Conservation (phyloP, 2,329 filamentous ascomycete genomes). For the Colletotrichum sp. region DNA sequence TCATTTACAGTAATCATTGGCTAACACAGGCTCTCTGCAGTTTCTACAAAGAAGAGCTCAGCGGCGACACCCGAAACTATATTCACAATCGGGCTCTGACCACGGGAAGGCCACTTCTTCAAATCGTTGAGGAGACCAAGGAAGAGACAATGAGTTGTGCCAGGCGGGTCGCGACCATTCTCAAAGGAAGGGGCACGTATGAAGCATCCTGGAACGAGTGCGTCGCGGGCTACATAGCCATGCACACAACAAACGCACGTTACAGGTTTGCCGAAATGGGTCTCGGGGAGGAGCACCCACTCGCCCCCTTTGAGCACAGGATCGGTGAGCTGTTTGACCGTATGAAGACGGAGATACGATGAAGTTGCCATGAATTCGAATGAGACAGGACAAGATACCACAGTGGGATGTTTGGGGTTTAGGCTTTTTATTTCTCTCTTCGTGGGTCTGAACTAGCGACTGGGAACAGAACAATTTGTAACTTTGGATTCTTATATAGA, state of each 20-base stretch:
- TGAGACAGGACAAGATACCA: background rate
- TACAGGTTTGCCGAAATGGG: slow-evolving; percentile 24
- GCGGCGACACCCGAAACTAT: slow-evolving; percentile 23
- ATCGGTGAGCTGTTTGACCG: slow-evolving; percentile 21
- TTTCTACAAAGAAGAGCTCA: slow-evolving; percentile 26
- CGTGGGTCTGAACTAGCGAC: background rate
- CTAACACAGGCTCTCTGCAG: slow-evolving; percentile 2
- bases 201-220: slow-evolving; percentile 21
- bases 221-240: slow-evolving; percentile 23
- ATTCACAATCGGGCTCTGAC: slow-evolving; percentile 23
- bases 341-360: background rate
- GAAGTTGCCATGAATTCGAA: background rate
- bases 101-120: background rate
- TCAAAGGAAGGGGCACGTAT: slow-evolving; percentile 23
- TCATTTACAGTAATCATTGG: background rate
- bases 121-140: slow-evolving; percentile 15
- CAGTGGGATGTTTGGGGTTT: background rate
- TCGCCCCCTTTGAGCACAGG: slow-evolving; percentile 20
- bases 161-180: slow-evolving; percentile 16
- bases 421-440: background rate
- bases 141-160: slow-evolving; percentile 17
- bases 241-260: slow-evolving; percentile 25
- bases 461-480: background rate
- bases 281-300: slow-evolving; percentile 24
- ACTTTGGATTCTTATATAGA: background rate